Conservation (phyloP, 164 flowering plant genomes). For the Vitis labrusca region DNA sequence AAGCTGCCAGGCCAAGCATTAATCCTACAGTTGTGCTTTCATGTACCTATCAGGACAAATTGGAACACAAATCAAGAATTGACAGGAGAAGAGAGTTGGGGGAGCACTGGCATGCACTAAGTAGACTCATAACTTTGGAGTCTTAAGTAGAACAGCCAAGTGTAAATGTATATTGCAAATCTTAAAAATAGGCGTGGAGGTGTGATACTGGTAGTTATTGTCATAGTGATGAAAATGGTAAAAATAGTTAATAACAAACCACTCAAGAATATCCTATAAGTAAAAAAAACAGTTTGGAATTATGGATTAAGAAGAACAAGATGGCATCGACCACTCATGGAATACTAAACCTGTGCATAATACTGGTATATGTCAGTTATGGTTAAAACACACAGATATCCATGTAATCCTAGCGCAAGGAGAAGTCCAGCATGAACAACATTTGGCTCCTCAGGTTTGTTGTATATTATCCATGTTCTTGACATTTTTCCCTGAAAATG, state of each 20-base stretch:
- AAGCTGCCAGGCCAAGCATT: slow-evolving; percentile 97
- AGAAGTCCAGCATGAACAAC: slow-evolving; percentile 90
- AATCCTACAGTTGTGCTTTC: slow-evolving; percentile 89
- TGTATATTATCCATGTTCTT: slow-evolving; percentile 91
- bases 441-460: slow-evolving; percentile 85
- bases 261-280: not conserved
- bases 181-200: no score
- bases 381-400: slow-evolving; percentile 73
- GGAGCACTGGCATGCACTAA: no score
- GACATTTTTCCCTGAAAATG: slow-evolving; percentile 84
- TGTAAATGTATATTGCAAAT: no score
- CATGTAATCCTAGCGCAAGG: slow-evolving; percentile 91
- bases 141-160: no score
- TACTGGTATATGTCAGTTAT: slow-evolving; percentile 79
- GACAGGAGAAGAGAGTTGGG: not conserved
- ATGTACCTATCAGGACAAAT: slow-evolving; percentile 54
- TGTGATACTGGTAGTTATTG: not conserved
- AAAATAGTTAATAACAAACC: no score
- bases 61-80: not conserved
- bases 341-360: slow-evolving; percentile 59
- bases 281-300: not conserved
- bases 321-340: not conserved
- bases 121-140: no score
- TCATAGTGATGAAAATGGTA: not conserved
- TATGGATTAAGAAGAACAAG: not conserved